Conservation (phyloP, 305 asterid species). For the Plantago rigida region DNA sequence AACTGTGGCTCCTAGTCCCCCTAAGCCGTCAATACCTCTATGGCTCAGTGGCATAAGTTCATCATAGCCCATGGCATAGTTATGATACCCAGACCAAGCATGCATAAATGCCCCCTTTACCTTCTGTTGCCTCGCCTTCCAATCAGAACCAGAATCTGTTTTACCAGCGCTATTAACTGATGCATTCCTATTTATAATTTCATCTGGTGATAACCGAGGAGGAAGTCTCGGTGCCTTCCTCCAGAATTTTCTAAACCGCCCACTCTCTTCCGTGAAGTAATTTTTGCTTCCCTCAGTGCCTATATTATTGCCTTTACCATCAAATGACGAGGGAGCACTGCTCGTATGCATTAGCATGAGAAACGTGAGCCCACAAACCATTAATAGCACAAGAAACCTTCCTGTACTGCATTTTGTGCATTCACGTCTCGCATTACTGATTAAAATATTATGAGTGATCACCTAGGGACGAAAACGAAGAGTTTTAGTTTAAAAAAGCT, state of each 20-base stretch:
- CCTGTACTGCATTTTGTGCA: conserved; percentile 72
- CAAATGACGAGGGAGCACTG: conserved; percentile 31
- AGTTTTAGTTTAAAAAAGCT: neutral
- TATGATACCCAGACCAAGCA: conserved; percentile 85
- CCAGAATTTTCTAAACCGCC: conserved; percentile 55
- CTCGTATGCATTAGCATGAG: conserved; percentile 50
- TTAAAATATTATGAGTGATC: conserved; percentile 46
- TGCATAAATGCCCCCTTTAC: conserved; percentile 81
- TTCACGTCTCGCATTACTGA: conserved; percentile 40
- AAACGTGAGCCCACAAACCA: conserved; percentile 66
- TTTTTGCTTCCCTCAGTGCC: conserved; percentile 43
- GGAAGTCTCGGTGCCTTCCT: conserved; percentile 82
- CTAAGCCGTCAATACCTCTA: conserved; percentile 71
- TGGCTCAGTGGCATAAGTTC: conserved; percentile 91
- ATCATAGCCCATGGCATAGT: conserved; percentile 77
- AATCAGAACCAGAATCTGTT: conserved; percentile 36
- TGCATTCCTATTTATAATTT: conserved; percentile 44
- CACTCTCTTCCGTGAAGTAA: conserved; percentile 40
- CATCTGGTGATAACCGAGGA: conserved; percentile 80
- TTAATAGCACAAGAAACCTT: conserved; percentile 62
- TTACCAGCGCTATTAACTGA: conserved; percentile 32
- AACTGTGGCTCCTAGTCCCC: conserved; percentile 91
- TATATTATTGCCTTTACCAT: conserved; percentile 30
- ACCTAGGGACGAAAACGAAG: conserved; percentile 37
- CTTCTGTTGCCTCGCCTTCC: conserved; percentile 60